A percentile compares a stretch with the other conserved stretches of the same genome.
These are phyloP conservation scores for Chrysoporthe deuterocubensis DNA, from an alignment of 2,329 filamentous ascomycete genomes.

Conservation along the genomic window DNA sequence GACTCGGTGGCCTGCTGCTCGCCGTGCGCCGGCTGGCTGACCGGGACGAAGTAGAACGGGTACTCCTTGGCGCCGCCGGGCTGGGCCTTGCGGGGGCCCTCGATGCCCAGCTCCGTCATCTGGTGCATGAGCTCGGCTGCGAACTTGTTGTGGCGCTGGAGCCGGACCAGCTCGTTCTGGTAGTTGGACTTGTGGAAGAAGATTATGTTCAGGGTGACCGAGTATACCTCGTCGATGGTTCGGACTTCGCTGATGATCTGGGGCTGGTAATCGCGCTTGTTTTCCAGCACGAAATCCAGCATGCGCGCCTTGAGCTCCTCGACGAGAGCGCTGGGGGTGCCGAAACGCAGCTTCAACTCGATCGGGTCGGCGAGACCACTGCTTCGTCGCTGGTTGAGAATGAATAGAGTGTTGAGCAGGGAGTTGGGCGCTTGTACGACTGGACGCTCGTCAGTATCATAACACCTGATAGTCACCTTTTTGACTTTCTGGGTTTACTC, in stretches of 20 bases:
- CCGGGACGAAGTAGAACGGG: conserved; percentile 60
- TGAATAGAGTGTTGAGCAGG: conserved; percentile 89
- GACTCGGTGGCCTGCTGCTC: conserved; percentile 16
- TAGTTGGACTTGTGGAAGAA: conserved; percentile 98
- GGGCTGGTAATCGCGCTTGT: conserved; percentile 76
- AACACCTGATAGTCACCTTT: not conserved
- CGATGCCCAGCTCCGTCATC: conserved; percentile 82
- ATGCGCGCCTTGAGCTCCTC: conserved; percentile 80
- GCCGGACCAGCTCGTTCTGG: conserved; percentile 90
- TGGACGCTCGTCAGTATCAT: not conserved
- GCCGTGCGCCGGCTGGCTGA: conserved; percentile 38
- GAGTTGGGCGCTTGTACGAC: conserved; percentile 94
- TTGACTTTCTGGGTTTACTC: not conserved
- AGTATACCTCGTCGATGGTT: conserved; percentile 80
- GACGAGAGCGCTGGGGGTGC: conserved; percentile 81
- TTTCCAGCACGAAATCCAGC: conserved; percentile 78
- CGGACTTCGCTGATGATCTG: conserved; percentile 68
- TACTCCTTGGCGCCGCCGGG: conserved; percentile 70
- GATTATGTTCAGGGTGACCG: conserved; percentile 86
- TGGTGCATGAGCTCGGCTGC: conserved; percentile 88
- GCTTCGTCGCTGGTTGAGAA: conserved; percentile 90
- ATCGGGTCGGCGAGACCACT: conserved; percentile 87
- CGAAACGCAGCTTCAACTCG: conserved; percentile 83
- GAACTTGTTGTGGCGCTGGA: conserved; percentile 92
- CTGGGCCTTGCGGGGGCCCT: conserved; percentile 76